Evolutionary conservation across 257 asterid species (phyloP).

Genomic region (Gentiana dahurica): DNA sequence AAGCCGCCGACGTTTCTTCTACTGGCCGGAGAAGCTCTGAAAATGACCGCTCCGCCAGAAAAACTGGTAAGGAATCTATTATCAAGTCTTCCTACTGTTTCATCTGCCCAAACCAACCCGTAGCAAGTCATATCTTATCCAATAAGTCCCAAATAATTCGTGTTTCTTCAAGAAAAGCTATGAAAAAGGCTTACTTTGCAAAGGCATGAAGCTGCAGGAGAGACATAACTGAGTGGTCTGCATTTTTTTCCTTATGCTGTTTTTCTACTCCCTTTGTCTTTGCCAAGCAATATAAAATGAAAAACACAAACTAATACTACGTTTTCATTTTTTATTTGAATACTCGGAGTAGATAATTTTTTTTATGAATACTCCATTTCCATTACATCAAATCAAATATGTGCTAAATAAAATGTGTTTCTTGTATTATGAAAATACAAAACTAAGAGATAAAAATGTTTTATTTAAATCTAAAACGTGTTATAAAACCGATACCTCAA

Average conservation of each 20-base stretch:
- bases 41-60: conserved; percentile 20
- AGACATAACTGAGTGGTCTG: conserved; percentile 42
- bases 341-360: no score
- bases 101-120: conserved; percentile 23
- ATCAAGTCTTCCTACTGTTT: conserved; percentile 17
- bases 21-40: conserved; percentile 12
- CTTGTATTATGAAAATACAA: no score
- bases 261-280: neutral
- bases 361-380: no score
- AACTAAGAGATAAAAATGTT: no score
- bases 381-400: no score
- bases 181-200: conserved; percentile 28
- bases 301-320: neutral
- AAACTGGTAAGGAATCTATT: conserved; percentile 29
- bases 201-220: conserved; percentile 28
- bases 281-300: neutral
- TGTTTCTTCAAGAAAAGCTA: neutral
- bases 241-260: conserved; percentile 17
- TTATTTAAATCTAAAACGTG: no score
- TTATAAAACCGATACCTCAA: no score
- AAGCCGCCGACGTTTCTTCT: conserved; percentile 17
- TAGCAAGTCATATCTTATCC: neutral
- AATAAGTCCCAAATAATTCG: neutral
- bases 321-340: no score
- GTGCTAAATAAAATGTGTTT: no score